Percentiles rank a stretch among this genome's conserved stretches.
Evolutionary conservation across 1,284 basidiomycete species (phyloP).

Genomic region (Malassezia yamatoensis): DNA sequence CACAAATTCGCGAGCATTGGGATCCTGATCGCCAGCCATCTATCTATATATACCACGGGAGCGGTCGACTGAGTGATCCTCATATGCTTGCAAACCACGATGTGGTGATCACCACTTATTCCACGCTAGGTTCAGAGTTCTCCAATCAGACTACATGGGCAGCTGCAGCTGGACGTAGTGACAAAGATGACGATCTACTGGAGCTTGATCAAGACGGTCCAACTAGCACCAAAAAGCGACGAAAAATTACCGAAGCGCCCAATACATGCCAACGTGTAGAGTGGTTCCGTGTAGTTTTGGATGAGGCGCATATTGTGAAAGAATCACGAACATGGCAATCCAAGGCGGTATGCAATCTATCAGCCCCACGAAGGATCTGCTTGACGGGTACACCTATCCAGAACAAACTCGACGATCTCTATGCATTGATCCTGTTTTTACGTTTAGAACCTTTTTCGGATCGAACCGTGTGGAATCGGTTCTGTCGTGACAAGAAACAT

Average conservation of each 20-base stretch:
- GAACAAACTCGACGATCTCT: slow-evolving; percentile 96
- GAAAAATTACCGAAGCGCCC: slow-evolving; percentile 55
- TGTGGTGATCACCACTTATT: slow-evolving; percentile 92
- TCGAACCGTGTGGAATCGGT: slow-evolving; percentile 83
- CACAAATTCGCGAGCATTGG: slow-evolving; percentile 83
- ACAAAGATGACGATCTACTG: slow-evolving; percentile 8
- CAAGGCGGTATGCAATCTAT: slow-evolving; percentile 84
- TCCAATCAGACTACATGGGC: slow-evolving; percentile 61
- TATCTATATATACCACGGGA: slow-evolving; percentile 93
- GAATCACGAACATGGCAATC: slow-evolving; percentile 86
- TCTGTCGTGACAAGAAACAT: slow-evolving; percentile 81
- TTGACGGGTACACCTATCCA: slow-evolving; percentile 96
- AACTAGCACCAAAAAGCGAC: slow-evolving; percentile 47
- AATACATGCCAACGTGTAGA: slow-evolving; percentile 89
- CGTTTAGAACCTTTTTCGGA: slow-evolving; percentile 85
- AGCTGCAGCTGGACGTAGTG: slow-evolving; percentile 15
- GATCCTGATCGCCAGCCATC: slow-evolving; percentile 34
- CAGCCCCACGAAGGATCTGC: slow-evolving; percentile 82
- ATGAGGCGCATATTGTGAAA: slow-evolving; percentile 63
- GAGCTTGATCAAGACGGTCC: background rate
- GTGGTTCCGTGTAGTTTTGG: slow-evolving; percentile 54
- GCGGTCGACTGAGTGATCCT: slow-evolving; percentile 72
- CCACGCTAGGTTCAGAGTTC: slow-evolving; percentile 87
- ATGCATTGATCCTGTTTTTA: slow-evolving; percentile 88
- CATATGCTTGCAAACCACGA: slow-evolving; percentile 81